These are phyloP conservation scores for Saturnispora mendoncae DNA, from an alignment of 805 yeast genomes.

Conservation along the genomic window DNA sequence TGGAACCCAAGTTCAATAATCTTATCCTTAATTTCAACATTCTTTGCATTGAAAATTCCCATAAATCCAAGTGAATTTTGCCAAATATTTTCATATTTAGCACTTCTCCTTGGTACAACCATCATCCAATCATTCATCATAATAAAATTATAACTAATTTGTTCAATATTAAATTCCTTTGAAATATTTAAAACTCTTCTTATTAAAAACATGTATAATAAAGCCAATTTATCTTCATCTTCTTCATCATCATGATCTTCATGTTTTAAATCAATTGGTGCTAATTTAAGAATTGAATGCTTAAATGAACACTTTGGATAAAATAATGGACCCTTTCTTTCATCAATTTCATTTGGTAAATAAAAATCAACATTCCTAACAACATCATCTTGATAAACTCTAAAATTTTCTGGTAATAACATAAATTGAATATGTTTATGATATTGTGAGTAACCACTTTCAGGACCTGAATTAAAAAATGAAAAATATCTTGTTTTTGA, in stretches of 20 bases:
- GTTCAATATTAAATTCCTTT: constrained; percentile 40
- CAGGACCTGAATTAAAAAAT: constrained; percentile 81
- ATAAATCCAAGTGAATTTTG: constrained; percentile 75
- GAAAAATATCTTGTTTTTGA: constrained; percentile 52
- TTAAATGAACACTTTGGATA: constrained; percentile 63
- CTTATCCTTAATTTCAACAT: constrained; percentile 42
- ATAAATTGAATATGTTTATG: constrained; percentile 90
- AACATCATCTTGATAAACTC: constrained; percentile 48
- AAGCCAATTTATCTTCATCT: constrained; percentile 49
- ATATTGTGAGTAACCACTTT: constrained; percentile 89
- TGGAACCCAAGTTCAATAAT: constrained; percentile 41
- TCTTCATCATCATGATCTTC: constrained; percentile 36
- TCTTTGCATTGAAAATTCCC: constrained; percentile 72
- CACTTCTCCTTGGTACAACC: constrained; percentile 69
- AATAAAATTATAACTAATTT: constrained; percentile 67
- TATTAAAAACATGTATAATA: constrained; percentile 63
- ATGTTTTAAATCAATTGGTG: constrained; percentile 26
- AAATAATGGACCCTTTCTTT: constrained; percentile 47
- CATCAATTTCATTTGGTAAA: constrained; percentile 39
- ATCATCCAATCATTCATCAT: constrained; percentile 80
- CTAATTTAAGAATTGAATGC: constrained; percentile 68
- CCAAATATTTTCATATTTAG: constrained; percentile 47
- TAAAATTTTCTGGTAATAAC: constrained; percentile 52
- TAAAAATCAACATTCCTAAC: constrained; percentile 38
- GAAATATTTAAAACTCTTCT: constrained; percentile 62